Evolutionary conservation across 805 yeast species (phyloP), one percentile per base, ranked within the genome.

Genomic region (Candida manassasensis): DNA sequence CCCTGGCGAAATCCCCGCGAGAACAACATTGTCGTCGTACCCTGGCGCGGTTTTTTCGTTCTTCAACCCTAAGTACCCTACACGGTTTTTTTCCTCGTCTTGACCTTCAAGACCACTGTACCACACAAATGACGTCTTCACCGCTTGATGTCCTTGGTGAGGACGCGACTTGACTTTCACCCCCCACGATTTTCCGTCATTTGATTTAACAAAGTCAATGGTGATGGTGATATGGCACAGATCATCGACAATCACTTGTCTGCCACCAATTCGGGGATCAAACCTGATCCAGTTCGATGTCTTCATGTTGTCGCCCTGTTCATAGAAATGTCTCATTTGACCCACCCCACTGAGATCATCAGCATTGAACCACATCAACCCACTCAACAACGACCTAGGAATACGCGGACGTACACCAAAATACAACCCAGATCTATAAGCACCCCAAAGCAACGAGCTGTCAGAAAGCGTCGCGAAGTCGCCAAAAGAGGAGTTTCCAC

Each of bases 211-310:
- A 55, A 88, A 84, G 41, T 82, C 84, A 4, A 85, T 77, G 0
- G 76, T 73, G 26, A 93, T 49, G 36, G 74, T 73, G 3, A 88
- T 57, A 36, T 77, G 76, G 41, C 78, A 73, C 21, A 74, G 83
- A 14, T 61, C 57, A 54, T 93, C 98, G 24, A 67, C 61, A 19
- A 93, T 78, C 2, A 74, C 64, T 52, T 93, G 90, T 41, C 73
- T 66, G 0, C 98, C 98, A 16, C 98, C 98, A 10, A 59, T 33
- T 43, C 97, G 71, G 4, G 96, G 88, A 53, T 93, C 97, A 55
- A 83, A 93, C 24, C 69, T 63, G n/a, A 75, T 69, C 96, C 97
- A 93, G 17, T 89, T 86, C 46, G 84, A 90, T 36, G 75, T 78
- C 16, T 69, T 69, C 61, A 88, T 68, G 33, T 78, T 73, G 49